phyloP scores from a whole-genome alignment of 352 stramenopile species.

The Phytopythium mirpurense region DNA sequence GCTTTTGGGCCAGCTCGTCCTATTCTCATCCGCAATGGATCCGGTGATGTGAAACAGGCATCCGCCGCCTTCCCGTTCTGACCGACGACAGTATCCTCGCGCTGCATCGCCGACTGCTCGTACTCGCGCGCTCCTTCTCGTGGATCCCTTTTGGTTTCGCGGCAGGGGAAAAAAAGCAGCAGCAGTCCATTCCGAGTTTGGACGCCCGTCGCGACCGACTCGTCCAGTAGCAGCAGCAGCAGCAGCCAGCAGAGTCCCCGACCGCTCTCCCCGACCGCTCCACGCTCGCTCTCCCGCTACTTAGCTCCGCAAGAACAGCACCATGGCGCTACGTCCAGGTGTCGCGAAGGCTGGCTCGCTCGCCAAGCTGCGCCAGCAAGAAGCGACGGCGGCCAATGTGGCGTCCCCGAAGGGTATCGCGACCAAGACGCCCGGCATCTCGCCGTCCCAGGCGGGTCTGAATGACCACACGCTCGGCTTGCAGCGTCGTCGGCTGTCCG shows the following conservation, averaged over 20 bases:
- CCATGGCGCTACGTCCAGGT: slow-evolving; percentile 34
- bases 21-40: no score
- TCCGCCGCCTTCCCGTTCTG: no score
- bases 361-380: slow-evolving; percentile 53
- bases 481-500: slow-evolving; percentile 59
- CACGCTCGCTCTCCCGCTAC: no score
- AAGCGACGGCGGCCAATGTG: slow-evolving; percentile 58
- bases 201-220: neutral
- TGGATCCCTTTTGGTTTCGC: no score
- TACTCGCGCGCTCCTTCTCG: no score
- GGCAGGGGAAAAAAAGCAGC: neutral
- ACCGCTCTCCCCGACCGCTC: neutral
- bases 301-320: slow-evolving; percentile 10
- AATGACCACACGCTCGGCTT: slow-evolving; percentile 55
- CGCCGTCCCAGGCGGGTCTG: slow-evolving; percentile 25
- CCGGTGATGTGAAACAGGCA: no score
- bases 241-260: no score
- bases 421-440: slow-evolving; percentile 54
- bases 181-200: slow-evolving; percentile 3
- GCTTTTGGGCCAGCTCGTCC: no score
- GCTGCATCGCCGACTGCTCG: no score
- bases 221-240: neutral
- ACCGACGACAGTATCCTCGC: no score
- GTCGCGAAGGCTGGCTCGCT: slow-evolving; percentile 45
- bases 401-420: slow-evolving; percentile 79